Conservation (phyloP, 305 asterid genomes). For the Stenogyne calaminthoides region DNA sequence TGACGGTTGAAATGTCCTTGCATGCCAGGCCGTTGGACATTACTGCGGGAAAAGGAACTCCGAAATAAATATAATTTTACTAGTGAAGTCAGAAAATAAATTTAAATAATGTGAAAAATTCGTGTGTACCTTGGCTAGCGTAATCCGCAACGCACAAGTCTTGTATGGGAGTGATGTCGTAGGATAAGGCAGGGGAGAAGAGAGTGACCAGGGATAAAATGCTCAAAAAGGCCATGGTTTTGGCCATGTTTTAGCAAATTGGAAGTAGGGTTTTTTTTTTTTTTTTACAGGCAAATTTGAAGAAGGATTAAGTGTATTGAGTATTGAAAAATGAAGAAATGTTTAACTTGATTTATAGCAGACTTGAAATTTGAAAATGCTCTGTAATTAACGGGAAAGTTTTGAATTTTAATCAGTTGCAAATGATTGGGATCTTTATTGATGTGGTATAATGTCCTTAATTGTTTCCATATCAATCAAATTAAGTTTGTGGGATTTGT, state of each 20-base stretch:
- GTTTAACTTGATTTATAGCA: background rate
- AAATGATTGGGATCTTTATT: background rate
- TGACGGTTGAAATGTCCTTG: background rate
- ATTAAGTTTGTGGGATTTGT: too few species aligned
- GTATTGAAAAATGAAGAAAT: background rate
- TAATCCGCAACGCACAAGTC: background rate
- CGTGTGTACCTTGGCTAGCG: too few species aligned
- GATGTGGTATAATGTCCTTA: background rate
- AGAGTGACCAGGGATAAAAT: background rate
- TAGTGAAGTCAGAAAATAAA: too few species aligned
- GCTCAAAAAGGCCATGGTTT: background rate
- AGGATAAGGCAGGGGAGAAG: background rate
- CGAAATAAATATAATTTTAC: too few species aligned
- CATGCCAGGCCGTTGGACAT: background rate
- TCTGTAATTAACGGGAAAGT: background rate
- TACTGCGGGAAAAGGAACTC: background rate
- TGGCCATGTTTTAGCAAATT: background rate
- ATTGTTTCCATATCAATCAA: background rate
- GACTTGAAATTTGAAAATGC: background rate
- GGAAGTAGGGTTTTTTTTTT: too few species aligned
- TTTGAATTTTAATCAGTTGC: background rate
- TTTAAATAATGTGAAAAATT: too few species aligned
- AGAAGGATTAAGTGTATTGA: background rate
- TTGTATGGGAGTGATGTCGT: background rate
- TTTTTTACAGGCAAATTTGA: too few species aligned